Evolutionary conservation across 345 rosid genomes (phyloP).

Genomic region (Luvunga scandens): DNA sequence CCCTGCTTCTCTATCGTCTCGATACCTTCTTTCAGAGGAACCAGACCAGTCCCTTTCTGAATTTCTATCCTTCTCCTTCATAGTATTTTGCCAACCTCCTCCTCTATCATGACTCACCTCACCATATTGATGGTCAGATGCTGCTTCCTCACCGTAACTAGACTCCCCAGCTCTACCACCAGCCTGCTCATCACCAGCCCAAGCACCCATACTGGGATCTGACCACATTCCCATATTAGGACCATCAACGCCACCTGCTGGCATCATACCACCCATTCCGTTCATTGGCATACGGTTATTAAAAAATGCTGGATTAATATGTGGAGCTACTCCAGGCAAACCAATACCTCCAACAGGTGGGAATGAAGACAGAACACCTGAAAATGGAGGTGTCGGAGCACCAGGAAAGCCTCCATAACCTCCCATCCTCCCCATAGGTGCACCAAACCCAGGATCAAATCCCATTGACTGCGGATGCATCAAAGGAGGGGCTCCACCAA

Average conservation of each 20-base stretch:
- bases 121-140: conserved; percentile 77
- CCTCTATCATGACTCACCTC: conserved; percentile 68
- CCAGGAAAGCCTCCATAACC: conserved; percentile 75
- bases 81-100: conserved; percentile 50
- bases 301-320: conserved; percentile 83
- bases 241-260: conserved; percentile 58
- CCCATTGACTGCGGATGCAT: conserved; percentile 80
- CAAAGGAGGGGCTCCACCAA: conserved; percentile 58
- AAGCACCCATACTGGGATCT: conserved; percentile 69
- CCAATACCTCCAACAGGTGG: conserved; percentile 68
- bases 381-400: conserved; percentile 64
- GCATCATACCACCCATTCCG: conserved; percentile 88
- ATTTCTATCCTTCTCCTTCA: conserved; percentile 64
- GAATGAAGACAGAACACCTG: conserved; percentile 59
- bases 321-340: conserved; percentile 84
- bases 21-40: conserved; percentile 67
- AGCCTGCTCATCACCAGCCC: conserved; percentile 71
- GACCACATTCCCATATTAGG: conserved; percentile 83
- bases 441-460: conserved; percentile 82
- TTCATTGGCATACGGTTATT: conserved; percentile 72
- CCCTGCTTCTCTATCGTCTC: conserved; percentile 63
- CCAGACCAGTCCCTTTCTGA: conserved; percentile 77
- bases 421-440: conserved; percentile 79
- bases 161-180: conserved; percentile 76
- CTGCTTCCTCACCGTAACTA: conserved; percentile 85